Evolutionary conservation across 2,329 filamentous ascomycete genomes (phyloP).

Genomic region (Diaporthe sp.): DNA sequence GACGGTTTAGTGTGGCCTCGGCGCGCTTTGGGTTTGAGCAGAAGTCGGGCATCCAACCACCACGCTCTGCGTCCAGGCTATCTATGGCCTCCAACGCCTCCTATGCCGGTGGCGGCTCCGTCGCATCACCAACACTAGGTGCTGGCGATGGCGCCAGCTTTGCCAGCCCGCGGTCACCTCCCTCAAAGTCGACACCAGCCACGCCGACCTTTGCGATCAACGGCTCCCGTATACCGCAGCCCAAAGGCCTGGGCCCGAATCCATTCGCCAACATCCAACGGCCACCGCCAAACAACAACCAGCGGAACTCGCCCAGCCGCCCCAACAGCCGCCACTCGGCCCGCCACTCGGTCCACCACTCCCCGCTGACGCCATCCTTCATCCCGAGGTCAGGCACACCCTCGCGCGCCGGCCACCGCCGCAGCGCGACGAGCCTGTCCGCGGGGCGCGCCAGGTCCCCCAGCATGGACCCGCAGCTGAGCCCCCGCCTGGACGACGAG

Average conservation of each 20-base stretch:
- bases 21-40: slow-evolving; percentile 32
- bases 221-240: slow-evolving; percentile 32
- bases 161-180: slow-evolving; percentile 59
- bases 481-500: slow-evolving; percentile 69
- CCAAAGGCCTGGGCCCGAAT: slow-evolving; percentile 25
- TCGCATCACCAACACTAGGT: slow-evolving; percentile 56
- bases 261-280: slow-evolving; percentile 35
- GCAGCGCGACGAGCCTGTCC: slow-evolving; percentile 57
- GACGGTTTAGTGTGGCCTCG: slow-evolving; percentile 26
- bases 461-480: slow-evolving; percentile 48
- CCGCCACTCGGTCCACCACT: slow-evolving; percentile 40
- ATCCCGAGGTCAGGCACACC: slow-evolving; percentile 26
- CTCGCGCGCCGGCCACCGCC: slow-evolving; percentile 49
- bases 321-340: slow-evolving; percentile 36
- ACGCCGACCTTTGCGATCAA: slow-evolving; percentile 34
- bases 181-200: slow-evolving; percentile 24
- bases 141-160: slow-evolving; percentile 62
- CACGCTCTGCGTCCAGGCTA: slow-evolving; percentile 50
- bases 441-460: slow-evolving; percentile 40
- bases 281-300: slow-evolving; percentile 14
- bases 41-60: slow-evolving; percentile 47
- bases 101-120: slow-evolving; percentile 38
- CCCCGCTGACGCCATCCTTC: slow-evolving; percentile 34
- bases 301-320: slow-evolving; percentile 36
- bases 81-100: slow-evolving; percentile 44